Conservation (phyloP, 805 yeast genomes). For the Kodamaea sagamina region DNA sequence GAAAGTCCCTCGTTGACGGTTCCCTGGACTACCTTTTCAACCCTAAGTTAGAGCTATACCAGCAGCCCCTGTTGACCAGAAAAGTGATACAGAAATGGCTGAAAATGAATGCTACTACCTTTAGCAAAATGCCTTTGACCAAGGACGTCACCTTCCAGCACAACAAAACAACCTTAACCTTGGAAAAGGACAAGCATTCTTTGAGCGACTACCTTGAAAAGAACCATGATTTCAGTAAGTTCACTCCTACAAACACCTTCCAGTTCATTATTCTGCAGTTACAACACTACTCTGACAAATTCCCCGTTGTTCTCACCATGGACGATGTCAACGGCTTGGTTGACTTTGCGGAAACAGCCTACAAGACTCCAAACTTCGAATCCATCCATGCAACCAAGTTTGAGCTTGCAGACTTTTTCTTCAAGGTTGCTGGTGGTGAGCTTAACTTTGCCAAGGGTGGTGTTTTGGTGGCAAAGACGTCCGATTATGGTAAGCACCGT, state of each 20-base stretch:
- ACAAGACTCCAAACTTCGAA: constrained; percentile 56
- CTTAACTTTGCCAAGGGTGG: constrained; percentile 59
- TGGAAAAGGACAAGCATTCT: constrained; percentile 36
- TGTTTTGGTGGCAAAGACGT: constrained; percentile 61
- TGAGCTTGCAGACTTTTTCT: constrained; percentile 60
- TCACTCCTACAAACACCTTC: constrained; percentile 48
- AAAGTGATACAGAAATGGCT: constrained; percentile 53
- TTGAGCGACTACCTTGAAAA: constrained; percentile 23
- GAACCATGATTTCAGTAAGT: constrained; percentile 41
- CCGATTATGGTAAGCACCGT: constrained; percentile 44
- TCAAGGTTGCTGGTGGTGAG: constrained; percentile 57
- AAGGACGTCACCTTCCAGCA: constrained; percentile 34
- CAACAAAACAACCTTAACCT: constrained; percentile 34
- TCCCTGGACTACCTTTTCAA: constrained; percentile 65
- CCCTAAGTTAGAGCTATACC: constrained; percentile 49
- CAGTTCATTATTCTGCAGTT: constrained; percentile 58
- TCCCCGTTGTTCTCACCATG: constrained; percentile 67
- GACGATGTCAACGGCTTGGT: constrained; percentile 73
- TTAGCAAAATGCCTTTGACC: constrained; percentile 37
- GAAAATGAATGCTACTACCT: constrained; percentile 35
- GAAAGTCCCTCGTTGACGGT: constrained; percentile 68
- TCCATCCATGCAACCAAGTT: constrained; percentile 61
- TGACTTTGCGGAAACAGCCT: constrained; percentile 55
- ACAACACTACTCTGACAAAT: constrained; percentile 41
- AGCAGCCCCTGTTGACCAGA: constrained; percentile 78